Base-by-base conservation (phyloP, 2,329 filamentous ascomycete species). In the Phialophora expanda region DNA sequence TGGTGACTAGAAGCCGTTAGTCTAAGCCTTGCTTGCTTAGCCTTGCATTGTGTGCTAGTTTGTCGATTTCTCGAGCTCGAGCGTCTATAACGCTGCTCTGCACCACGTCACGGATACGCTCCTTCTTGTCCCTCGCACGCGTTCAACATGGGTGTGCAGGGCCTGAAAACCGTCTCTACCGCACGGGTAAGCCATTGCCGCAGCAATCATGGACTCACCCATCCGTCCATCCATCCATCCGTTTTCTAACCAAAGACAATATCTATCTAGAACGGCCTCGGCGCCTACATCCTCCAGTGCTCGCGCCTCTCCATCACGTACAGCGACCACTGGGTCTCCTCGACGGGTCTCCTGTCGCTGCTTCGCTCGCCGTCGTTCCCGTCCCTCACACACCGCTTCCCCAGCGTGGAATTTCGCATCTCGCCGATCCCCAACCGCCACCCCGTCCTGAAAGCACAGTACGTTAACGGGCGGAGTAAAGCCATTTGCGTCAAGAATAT, bases 251-350 rank as follows among this genome's bases (percentile, higher is more conserved):
- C 20, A 48, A 41, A n/a, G 3, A 7, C n/a, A 32, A 17, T 28
- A 14, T 9, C 14, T 28, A 26, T 26, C 46, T 50, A 98, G 93
- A 98, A 99, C 83, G 95, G 95, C 85, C 85, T 98, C 73, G 94
- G 94, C 75, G 91, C 93, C 77, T 98, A 98, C 84, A 92, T 99
- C 80, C 87, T 97, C 65, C 94, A 97, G 83, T 99, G 95, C 88
- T 96, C 92, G 84, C 91, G 90, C 76, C 84, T 99, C 78, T 92
- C 97, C 78, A 92, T 99, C 76, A 91, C 96, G 82, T 99, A 97
- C 83, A 98, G 95, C 84, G 93, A 98, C 85, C 93, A 90, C 87
- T 92, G 91, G 65, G 95, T 93, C 69, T 96, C 92, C 78, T 98
- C 94, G 44, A 88, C 83, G 75, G 95, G 95, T 76, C 97, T 98